These are phyloP conservation scores for Ophiostoma ips DNA, from an alignment of 2,329 filamentous ascomycete genomes.

Conservation along the genomic window DNA sequence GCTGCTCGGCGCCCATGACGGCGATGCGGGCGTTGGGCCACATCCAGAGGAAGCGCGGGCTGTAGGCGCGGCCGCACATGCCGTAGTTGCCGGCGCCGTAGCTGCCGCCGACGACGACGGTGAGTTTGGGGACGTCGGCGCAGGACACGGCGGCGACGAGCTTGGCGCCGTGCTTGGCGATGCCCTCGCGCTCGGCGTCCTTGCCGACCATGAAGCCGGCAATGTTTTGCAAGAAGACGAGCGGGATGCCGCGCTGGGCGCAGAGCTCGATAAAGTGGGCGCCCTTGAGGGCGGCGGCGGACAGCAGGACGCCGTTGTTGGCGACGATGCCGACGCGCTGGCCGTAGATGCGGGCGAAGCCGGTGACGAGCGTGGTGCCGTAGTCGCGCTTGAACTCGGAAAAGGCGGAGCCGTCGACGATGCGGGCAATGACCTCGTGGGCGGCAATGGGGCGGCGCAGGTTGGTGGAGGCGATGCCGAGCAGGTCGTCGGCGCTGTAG, in stretches of 20 bases:
- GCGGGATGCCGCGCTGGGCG: slow-evolving; percentile 72
- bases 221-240: slow-evolving; percentile 94
- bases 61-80: slow-evolving; percentile 92
- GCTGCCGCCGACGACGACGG: slow-evolving; percentile 84
- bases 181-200: slow-evolving; percentile 84
- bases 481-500: slow-evolving; percentile 64
- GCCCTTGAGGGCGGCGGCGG: slow-evolving; percentile 76
- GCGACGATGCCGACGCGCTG: slow-evolving; percentile 86
- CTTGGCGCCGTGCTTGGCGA: slow-evolving; percentile 96
- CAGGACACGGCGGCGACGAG: slow-evolving; percentile 91
- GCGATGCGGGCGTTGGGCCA: slow-evolving; percentile 96
- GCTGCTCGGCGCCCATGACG: slow-evolving; percentile 91
- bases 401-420: slow-evolving; percentile 83
- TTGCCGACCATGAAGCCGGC: slow-evolving; percentile 95
- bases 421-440: slow-evolving; percentile 80
- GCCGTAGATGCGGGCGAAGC: slow-evolving; percentile 81
- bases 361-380: slow-evolving; percentile 77
- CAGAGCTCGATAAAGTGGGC: slow-evolving; percentile 96
- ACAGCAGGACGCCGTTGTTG: slow-evolving; percentile 93
- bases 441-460: slow-evolving; percentile 73
- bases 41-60: slow-evolving; percentile 84
- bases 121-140: slow-evolving; percentile 91
- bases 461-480: slow-evolving; percentile 82
- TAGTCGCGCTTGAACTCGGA: slow-evolving; percentile 91
- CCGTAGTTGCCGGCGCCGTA: slow-evolving; percentile 96